Evolutionary conservation across 129 eudicot species (phyloP), one percentile per base, ranked within the genome.

Genomic region (Silybum marianum): DNA sequence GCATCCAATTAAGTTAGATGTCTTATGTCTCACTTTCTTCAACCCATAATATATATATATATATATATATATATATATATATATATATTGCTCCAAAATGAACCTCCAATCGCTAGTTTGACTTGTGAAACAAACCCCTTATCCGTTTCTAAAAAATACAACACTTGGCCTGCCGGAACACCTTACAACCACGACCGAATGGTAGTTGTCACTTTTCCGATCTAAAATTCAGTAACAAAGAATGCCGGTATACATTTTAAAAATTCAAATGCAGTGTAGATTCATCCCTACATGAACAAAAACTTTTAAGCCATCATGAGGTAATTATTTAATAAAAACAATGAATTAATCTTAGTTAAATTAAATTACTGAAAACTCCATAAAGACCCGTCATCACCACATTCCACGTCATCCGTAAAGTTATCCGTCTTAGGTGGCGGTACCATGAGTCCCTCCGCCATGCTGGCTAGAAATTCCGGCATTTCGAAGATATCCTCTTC

Each of bases 381-480:
- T 40, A 40, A 40, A 40, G 48, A 9, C 48, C 48, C 48, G 13
- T 40, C 13, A 40, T 40, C 48, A 40, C 48, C 13, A 9, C 48
- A 40, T 40, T 40, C 48, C 48, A 40, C 13, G 13, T 40, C 48
- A 40, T 40, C 48, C 3, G 48, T 40, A 40, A 40, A 40, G 48
- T 68, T 42, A 32, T 24, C 69, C 12, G 18, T 14, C 32, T 21
- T 46, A 24, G 65, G 65, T 0, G 90, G 91, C 7, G 91, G 69
- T 68, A 90, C 51, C 90, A 88, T 86, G 80, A 90, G 21, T 32
- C 91, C 94, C 40, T 90, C 87, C 19, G 90, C 89, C 91, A 90
- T 78, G 4, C 78, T 60, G 0, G 81, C 60, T 8, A 90, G 32
- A 85, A 83, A 79, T 3, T 77, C 89, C n/a, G 87, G 91, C 87